Evolutionary conservation across 768 basidiomycete species (phyloP).

Genomic region (Mrakia blollopis): DNA sequence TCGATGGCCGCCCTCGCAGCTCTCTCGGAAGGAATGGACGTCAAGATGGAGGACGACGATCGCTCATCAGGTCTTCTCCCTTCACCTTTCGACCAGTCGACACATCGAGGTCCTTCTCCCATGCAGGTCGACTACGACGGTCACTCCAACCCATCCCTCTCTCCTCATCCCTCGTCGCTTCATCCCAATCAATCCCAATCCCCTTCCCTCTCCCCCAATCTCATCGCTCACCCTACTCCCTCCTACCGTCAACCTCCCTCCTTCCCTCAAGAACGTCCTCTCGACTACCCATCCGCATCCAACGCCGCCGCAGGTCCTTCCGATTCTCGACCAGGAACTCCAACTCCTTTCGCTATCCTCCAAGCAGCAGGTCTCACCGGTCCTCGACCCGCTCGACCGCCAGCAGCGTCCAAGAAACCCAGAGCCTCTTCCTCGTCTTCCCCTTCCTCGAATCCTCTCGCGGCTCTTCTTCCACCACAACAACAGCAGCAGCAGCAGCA

Average conservation of each 20-base stretch:
- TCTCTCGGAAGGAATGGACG: neutral
- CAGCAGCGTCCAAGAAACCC: neutral
- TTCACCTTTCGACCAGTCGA: too few relatives aligned
- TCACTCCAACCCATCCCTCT: neutral
- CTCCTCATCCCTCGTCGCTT: neutral
- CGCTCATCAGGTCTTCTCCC: neutral
- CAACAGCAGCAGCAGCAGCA: neutral
- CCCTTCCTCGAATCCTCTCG: too few relatives aligned
- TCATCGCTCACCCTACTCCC: neutral
- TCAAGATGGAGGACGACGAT: conserved; percentile 7
- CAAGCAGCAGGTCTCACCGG: conserved; percentile 14
- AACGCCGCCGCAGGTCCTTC: neutral
- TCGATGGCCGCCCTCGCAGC: neutral
- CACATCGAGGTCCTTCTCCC: neutral
- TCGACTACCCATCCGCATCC: neutral
- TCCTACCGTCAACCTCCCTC: neutral
- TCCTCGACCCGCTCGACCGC: neutral
- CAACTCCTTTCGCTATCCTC: conserved; percentile 8
- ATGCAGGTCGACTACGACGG: conserved; percentile 12
- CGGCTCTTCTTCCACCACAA: neutral
- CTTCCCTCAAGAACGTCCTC: neutral
- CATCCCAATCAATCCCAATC: neutral
- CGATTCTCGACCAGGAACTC: neutral
- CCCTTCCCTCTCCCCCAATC: neutral
- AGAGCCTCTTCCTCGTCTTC: neutral